Conservation (phyloP, 2,329 filamentous ascomycete genomes). For the Shiraia bambusicola region DNA sequence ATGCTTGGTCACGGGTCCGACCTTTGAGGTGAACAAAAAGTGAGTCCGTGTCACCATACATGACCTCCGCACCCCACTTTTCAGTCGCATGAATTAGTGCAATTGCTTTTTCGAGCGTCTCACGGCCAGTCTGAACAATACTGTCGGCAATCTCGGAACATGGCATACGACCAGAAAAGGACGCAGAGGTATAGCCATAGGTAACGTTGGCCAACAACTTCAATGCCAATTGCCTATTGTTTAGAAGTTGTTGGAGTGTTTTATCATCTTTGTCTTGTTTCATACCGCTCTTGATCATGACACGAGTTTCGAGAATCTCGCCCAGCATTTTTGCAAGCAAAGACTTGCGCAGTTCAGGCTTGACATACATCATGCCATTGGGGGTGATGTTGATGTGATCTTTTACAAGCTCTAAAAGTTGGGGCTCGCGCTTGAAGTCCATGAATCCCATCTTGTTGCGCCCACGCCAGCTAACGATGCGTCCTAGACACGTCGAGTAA, state of each 20-base stretch:
- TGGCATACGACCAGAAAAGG: constrained; percentile 95
- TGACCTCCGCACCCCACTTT: constrained; percentile 91
- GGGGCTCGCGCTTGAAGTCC: constrained; percentile 76
- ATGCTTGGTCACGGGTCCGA: constrained; percentile 82
- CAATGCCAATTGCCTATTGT: constrained; percentile 89
- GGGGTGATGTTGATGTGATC: constrained; percentile 90
- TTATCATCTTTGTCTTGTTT: constrained; percentile 89
- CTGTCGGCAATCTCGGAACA: constrained; percentile 97
- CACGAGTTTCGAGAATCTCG: constrained; percentile 90
- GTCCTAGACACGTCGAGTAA: constrained; percentile 92
- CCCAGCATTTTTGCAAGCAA: constrained; percentile 93
- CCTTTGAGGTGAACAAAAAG: constrained; percentile 89
- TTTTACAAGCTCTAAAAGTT: constrained; percentile 74
- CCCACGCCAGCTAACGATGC: constrained; percentile 84
- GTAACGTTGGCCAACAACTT: constrained; percentile 99
- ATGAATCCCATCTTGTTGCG: constrained; percentile 92
- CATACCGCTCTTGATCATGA: constrained; percentile 99
- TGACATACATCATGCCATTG: constrained; percentile 95
- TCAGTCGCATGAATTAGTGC: constrained; percentile 86
- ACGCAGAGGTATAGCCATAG: constrained; percentile 95
- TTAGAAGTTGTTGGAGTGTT: constrained; percentile 78
- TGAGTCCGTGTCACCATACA: constrained; percentile 97
- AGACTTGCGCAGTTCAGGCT: constrained; percentile 81
- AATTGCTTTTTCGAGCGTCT: constrained; percentile 92
- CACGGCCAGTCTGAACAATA: constrained; percentile 92